Conservation (phyloP, 1,139 yeast species). For the Meyerozyma sp. region DNA sequence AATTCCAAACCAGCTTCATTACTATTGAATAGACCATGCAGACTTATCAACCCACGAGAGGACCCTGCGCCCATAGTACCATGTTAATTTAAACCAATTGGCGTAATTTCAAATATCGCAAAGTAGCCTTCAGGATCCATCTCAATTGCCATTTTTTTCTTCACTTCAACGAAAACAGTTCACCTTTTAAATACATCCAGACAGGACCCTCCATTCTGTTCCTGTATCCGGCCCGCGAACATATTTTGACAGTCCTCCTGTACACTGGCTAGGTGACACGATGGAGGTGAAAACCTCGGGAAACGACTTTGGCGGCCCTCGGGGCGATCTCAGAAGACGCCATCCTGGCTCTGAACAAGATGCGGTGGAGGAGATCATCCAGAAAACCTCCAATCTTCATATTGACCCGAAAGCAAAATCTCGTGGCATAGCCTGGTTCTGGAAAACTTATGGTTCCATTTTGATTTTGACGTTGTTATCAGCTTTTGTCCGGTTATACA, state of each 20-base stretch:
- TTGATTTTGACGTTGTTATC: constrained; percentile 43
- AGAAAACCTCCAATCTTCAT: neutral
- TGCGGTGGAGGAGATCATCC: neutral
- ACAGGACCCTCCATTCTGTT: too few relatives aligned
- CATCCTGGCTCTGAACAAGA: neutral
- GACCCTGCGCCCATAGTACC: too few relatives aligned
- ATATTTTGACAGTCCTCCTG: neutral
- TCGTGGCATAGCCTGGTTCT: constrained; percentile 2
- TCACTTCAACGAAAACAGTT: too few relatives aligned
- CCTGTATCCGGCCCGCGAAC: neutral
- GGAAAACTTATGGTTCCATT: neutral
- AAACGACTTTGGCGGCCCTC: neutral
- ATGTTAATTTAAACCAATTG: too few relatives aligned
- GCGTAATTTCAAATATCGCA: too few relatives aligned
- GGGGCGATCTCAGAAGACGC: neutral
- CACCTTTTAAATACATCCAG: too few relatives aligned
- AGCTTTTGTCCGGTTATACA: constrained; percentile 48
- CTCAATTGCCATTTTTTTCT: too few relatives aligned
- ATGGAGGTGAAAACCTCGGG: neutral
- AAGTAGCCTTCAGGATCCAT: too few relatives aligned
- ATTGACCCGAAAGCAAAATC: neutral
- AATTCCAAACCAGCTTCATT: too few relatives aligned
- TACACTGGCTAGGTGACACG: neutral
- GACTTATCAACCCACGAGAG: too few relatives aligned
- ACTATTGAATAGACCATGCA: too few relatives aligned